phyloP scores from a whole-genome alignment of 257 asterid species.

The Knoxia roxburghii region DNA sequence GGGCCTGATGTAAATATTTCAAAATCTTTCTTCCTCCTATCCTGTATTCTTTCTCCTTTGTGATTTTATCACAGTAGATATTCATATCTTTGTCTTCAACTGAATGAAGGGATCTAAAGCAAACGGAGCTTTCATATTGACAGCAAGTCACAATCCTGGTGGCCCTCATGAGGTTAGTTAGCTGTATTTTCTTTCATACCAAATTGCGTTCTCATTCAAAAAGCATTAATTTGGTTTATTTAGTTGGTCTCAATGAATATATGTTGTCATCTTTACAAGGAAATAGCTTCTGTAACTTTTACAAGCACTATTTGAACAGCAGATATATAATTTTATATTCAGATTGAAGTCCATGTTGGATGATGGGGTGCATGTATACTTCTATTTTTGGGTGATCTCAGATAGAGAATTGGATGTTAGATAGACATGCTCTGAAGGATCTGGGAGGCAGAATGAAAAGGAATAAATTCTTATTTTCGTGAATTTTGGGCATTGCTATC shows the following conservation, averaged over 20 bases:
- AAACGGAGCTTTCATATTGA: constrained; percentile 85
- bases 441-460: not conserved
- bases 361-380: too few species aligned
- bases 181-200: constrained; percentile 15
- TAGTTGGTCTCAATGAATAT: not conserved
- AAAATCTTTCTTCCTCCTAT: constrained; percentile 9
- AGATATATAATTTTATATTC: not conserved
- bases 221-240: not conserved
- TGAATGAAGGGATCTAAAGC: constrained; percentile 83
- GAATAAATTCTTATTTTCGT: not conserved
- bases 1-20: constrained; percentile 63
- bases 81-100: not conserved
- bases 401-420: not conserved
- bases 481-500: not conserved
- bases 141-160: constrained; percentile 99
- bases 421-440: not conserved
- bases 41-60: not conserved
- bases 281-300: not conserved
- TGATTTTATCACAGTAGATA: not conserved
- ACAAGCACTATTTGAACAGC: not conserved
- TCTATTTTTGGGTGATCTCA: not conserved
- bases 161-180: constrained; percentile 82
- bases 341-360: not conserved
- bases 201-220: constrained; percentile 7
- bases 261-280: not conserved